Evolutionary conservation across 2,329 filamentous ascomycete genomes (phyloP), one percentile per base, ranked within the genome.

Genomic region (Cladophialophora psammophila): DNA sequence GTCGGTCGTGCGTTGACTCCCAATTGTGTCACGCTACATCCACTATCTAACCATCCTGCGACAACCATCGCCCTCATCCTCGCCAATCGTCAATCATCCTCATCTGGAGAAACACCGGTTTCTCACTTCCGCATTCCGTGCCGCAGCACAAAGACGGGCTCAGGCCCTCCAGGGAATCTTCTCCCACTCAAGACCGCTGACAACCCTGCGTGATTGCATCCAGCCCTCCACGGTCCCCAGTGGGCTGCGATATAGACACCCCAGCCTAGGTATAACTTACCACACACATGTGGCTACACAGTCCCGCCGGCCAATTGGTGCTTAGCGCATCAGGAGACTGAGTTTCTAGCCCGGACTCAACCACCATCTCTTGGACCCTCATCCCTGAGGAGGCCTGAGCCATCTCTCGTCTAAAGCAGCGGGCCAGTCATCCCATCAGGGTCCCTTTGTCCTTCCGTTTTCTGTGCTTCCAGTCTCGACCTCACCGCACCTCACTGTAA

Each of bases 21-120:
- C 40, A 45, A 26, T 4, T 50, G 60, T 67, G 56, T 54, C 50
- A 67, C 65, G 40, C 60, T 64, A 42, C 53, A 45, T 31, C 48
- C 59, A 58, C 58, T 48, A 34, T 48, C 59, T 45, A 35, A 18
- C 38, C 60, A 59, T 57, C 60, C 57, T 45, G n/a, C 15, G 50
- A 53, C 42, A 55, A 57, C 26, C 55, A 54, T 36, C 53, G 12
- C 31, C 26, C 36, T 48, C 48, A 7, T 52, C 31, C 31, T 31
- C 38, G 31, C 55, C 50, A 58, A 48, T 45, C 45, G 35, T 36
- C 34, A 35, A 26, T n/a, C 63, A 5, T 60, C 20, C n/a, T 48
- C 57, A 50, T n/a, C 36, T 63, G 54, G 48, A 56, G 53, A 60
- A 63, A 50, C 48, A 20, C 38, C 40, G 56, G 45, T 36, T 34